Evolutionary conservation across 192 early-diverging fungal species (phyloP), one percentile per base, ranked within the genome.

Genomic region (Gryganskiella cystojenkinii): DNA sequence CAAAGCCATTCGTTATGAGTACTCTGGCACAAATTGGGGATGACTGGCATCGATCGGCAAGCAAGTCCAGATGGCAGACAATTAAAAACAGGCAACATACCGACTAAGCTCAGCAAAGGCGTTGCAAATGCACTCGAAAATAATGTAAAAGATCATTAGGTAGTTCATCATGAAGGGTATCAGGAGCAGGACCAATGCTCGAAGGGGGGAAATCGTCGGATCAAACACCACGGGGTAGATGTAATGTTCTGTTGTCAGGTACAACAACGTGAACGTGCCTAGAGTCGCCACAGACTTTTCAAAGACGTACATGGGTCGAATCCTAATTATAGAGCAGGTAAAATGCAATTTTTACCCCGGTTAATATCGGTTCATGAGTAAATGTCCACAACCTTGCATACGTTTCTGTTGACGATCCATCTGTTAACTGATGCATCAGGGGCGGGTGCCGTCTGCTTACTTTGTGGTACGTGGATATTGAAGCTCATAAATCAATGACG

Each of bases 91-190:
- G n/a, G n/a, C 13, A 4, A 47, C 79, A 70, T 85, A 89, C 84
- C 86, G 75, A 34, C 93, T 98, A 17, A 99, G 80, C 69, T 99
- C 96, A 35, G 96, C 97, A 85, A 99, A 99, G 30, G 90, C 93
- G 76, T 98, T 97, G 82, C 94, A 92, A 61, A 99, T 95, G 70
- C 92, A 96, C 80, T 99, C 97, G 80, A 99, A 99, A 30, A 96
- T 96, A 75, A 98, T 93, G 71, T 92, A 96, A 67, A 99, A 99
- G 46, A 96, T 87, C 50, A 99, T 82, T 30, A 98, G 74, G 83
- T 94, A 99, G 80, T 91, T 91, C 25, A 95, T 86, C 89, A 96
- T 95, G 66, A 97, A 96, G 27, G 97, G 96, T 40, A 94, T 86
- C 70, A 96, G 76, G 47, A 99, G 83, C 52, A 91, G 82, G 30